Base-by-base conservation (phyloP, 2,329 filamentous ascomycete genomes). In the Claviceps sp. region DNA sequence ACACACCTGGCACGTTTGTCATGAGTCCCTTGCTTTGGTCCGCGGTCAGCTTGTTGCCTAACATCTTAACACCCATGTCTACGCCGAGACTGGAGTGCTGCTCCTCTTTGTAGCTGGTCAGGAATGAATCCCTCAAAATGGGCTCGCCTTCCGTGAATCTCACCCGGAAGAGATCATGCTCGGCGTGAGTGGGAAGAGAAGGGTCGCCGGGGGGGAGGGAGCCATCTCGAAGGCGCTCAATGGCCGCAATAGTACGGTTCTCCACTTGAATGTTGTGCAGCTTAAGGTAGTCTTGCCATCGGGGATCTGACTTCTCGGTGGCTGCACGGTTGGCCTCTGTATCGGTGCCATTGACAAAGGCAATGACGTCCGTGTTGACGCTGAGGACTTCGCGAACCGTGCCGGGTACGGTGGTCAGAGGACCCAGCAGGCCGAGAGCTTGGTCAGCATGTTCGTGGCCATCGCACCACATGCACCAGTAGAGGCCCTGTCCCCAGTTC, bases 391-490 rank as follows among this genome's bases (percentile, higher is more conserved):
- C 77, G 14, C 73, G 65, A 0, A 77, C 71, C 5, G 70, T 62
- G 3, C 65, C 64, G 0, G 76, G 64, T 0, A 76, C 65, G 30
- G 74, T 65, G 1, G 66, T 58, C 0, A 81, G 61, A 1, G 66
- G 55, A 1, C 69, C 72, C 0, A 84, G 61, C 37, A 83, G 67
- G 1, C 79, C 78, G 1, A 83, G 68, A 0, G 71, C 54, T 55
- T 82, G 78, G 59, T 81, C 77, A 0, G 73, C 74, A 60, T 82
- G 78, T 63, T 83, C 79, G 56, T 75, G 70, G 13, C 79, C 79
- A 59, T 83, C 79, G 55, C 79, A 83, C 79, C 79, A 83, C 0
- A 78, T 78, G 51, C 79, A 83, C 77, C 79, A 82, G 65, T 67
- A 82, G 50, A 82, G 73, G 5, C 79, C 80, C 54, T 75, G 70